Percentiles rank a stretch among this genome's conserved stretches.
These are phyloP conservation scores for Teratosphaeria zuluensis DNA, from an alignment of 2,329 filamentous ascomycete genomes.

Conservation along the genomic window DNA sequence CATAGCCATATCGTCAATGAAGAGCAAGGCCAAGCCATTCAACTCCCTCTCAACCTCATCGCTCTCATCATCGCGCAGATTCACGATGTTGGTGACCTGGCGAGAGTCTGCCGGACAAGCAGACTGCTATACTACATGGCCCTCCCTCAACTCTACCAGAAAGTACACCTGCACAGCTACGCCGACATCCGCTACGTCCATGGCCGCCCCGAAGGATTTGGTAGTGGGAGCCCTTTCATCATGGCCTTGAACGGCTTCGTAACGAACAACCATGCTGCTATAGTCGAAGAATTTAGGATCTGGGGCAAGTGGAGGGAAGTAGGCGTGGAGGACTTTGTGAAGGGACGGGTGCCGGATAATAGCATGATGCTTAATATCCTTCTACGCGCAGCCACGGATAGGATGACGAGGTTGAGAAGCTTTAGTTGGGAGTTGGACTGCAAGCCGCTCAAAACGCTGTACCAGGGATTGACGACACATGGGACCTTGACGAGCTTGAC, in stretches of 20 bases:
- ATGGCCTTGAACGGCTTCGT: constrained; percentile 55
- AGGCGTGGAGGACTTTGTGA: constrained; percentile 48
- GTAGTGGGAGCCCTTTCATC: constrained; percentile 53
- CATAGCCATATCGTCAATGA: constrained; percentile 1
- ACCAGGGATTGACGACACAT: constrained; percentile 44
- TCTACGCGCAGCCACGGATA: constrained; percentile 49
- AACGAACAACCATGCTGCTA: constrained; percentile 42
- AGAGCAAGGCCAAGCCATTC: constrained; percentile 8
- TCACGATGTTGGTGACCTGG: constrained; percentile 49
- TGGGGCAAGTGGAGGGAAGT: constrained; percentile 49
- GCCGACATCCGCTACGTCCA: constrained; percentile 48
- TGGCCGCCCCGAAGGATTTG: constrained; percentile 50
- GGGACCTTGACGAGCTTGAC: constrained; percentile 44
- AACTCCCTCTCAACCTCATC: constrained; percentile 49
- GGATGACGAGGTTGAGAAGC: constrained; percentile 44
- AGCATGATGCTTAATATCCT: constrained; percentile 55
- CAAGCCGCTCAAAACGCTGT: constrained; percentile 50
- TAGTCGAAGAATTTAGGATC: constrained; percentile 45
- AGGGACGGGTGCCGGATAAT: constrained; percentile 52
- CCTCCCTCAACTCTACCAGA: constrained; percentile 50
- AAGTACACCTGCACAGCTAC: constrained; percentile 48
- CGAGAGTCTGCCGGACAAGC: constrained; percentile 50
- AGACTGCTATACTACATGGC: constrained; percentile 56
- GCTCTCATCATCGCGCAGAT: constrained; percentile 49
- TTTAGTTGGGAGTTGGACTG: constrained; percentile 55